Evolutionary conservation across 2,329 filamentous ascomycete genomes (phyloP).

Genomic region (Ascochyta rabiei): DNA sequence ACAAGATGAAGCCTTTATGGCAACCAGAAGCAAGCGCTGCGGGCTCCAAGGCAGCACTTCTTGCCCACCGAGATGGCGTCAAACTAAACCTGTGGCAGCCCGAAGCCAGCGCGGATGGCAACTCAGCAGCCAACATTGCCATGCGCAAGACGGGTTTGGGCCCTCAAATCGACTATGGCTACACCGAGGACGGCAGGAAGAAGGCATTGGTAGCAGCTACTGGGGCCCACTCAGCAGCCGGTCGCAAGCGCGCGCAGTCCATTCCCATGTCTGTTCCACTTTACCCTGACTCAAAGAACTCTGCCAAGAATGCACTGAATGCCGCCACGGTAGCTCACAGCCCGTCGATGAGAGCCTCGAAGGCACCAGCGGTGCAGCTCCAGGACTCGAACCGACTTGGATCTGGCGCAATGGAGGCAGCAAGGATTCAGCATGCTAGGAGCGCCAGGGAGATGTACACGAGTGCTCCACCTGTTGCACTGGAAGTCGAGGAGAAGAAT

Average conservation of each 20-base stretch:
- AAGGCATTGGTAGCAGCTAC: slow-evolving; percentile 77
- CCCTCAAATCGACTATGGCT: slow-evolving; percentile 54
- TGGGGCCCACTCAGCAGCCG: slow-evolving; percentile 67
- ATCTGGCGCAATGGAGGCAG: slow-evolving; percentile 62
- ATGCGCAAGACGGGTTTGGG: slow-evolving; percentile 60
- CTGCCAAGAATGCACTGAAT: slow-evolving; percentile 71
- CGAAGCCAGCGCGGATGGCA: slow-evolving; percentile 59
- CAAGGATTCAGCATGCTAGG: slow-evolving; percentile 68
- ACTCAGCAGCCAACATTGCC: slow-evolving; percentile 73
- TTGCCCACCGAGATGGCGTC: slow-evolving; percentile 63
- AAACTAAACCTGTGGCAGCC: slow-evolving; percentile 61
- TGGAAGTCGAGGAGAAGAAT: slow-evolving; percentile 75
- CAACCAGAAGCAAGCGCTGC: slow-evolving; percentile 67
- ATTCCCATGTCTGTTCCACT: slow-evolving; percentile 53
- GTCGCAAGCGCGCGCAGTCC: slow-evolving; percentile 68
- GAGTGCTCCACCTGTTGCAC: slow-evolving; percentile 71
- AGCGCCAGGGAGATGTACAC: slow-evolving; percentile 78
- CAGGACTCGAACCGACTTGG: slow-evolving; percentile 50
- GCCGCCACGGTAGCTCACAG: slow-evolving; percentile 73
- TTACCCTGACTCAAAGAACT: slow-evolving; percentile 65
- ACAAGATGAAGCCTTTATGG: slow-evolving; percentile 66
- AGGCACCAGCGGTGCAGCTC: slow-evolving; percentile 6
- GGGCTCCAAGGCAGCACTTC: slow-evolving; percentile 75
- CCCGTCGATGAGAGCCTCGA: slow-evolving; percentile 35
- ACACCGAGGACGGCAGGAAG: slow-evolving; percentile 60